A percentile compares a stretch with the other conserved stretches of the same genome.
Evolutionary conservation across 2,329 filamentous ascomycete species (phyloP).

Genomic region (Penicillium sp.): DNA sequence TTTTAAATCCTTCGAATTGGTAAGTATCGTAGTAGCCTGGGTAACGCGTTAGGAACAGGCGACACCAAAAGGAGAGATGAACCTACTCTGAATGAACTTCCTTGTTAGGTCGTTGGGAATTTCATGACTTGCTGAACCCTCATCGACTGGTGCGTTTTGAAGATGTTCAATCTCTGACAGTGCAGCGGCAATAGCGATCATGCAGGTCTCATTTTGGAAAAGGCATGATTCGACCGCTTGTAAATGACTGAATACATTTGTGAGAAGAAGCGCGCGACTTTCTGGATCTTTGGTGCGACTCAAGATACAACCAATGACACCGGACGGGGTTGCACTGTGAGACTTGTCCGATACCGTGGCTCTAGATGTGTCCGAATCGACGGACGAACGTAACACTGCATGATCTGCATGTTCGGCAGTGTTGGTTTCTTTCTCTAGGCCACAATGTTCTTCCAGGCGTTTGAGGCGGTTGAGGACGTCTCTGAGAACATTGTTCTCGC

Average conservation of each 20-base stretch:
- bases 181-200: neutral
- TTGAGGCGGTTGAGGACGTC: neutral
- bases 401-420: neutral
- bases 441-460: conserved; percentile 1
- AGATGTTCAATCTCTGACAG: neutral
- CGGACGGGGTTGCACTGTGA: neutral
- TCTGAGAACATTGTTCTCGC: neutral
- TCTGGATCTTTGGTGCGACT: neutral
- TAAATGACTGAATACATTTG: neutral
- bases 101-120: neutral
- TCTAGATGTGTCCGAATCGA: neutral
- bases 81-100: neutral
- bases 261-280: neutral
- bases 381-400: neutral
- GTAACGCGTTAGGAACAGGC: neutral
- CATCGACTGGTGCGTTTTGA: neutral
- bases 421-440: neutral
- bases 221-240: neutral
- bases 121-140: neutral
- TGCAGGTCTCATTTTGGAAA: neutral
- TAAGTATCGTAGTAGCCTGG: neutral
- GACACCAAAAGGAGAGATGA: neutral
- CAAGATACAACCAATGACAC: neutral
- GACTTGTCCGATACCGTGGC: neutral
- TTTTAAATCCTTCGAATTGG: neutral